Evolutionary conservation across 2,329 filamentous ascomycete species (phyloP).

Genomic region (Hortaea werneckii): DNA sequence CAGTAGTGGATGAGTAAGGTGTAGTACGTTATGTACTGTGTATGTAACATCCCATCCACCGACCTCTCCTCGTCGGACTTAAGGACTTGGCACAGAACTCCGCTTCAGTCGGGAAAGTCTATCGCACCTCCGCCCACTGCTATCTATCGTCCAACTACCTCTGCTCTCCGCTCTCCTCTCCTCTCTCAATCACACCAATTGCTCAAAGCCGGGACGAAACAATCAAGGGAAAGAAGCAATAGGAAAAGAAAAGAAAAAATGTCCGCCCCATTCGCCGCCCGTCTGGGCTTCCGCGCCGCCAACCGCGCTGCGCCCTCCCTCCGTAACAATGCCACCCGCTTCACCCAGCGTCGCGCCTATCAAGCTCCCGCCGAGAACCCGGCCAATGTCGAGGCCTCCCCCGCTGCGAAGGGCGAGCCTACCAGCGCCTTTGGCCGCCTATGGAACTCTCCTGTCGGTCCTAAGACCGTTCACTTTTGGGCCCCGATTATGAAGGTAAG

Average conservation of each 20-base stretch:
- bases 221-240: too few relatives aligned
- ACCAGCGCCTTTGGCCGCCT: conserved; percentile 56
- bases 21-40: too few relatives aligned
- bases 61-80: too few relatives aligned
- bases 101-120: not conserved
- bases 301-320: conserved; percentile 11
- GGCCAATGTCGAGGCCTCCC: conserved; percentile 15
- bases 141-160: not conserved
- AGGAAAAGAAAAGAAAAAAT: not conserved
- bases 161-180: not conserved
- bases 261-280: conserved; percentile 29
- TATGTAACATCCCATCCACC: too few relatives aligned
- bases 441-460: conserved; percentile 41
- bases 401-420: conserved; percentile 24
- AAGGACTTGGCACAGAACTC: not conserved
- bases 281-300: conserved; percentile 46
- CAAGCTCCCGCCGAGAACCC: conserved; percentile 50
- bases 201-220: too few relatives aligned
- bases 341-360: conserved; percentile 52
- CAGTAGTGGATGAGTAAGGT: too few relatives aligned
- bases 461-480: conserved; percentile 94
- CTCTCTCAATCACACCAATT: not conserved
- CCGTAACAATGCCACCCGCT: conserved; percentile 11
- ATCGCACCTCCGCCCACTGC: not conserved
- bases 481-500: conserved; percentile 82